Evolutionary conservation across 164 flowering plant genomes (phyloP), one percentile per base, ranked within the genome.

Genomic region (Macadamia integrifolia): DNA sequence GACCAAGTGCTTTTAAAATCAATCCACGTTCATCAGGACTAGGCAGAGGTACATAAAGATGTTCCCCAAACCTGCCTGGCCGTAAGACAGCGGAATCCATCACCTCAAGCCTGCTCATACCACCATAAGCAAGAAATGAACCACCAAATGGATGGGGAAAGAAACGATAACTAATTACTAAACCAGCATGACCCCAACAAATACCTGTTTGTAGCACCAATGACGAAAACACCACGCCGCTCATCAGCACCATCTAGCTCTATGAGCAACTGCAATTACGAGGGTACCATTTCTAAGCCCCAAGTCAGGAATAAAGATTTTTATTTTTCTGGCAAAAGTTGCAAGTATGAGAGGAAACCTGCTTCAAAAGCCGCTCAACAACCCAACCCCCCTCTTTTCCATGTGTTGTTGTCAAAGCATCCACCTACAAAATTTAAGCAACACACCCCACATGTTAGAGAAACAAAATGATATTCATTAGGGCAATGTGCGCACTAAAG

Each of bases 141-240:
- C 32, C 17, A 64, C 31, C 30, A 32, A 30, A 63, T 30, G 2
- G 43, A 30, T 10, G 7, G n/a, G 40, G 9, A 10, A 23, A 23
- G 23, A 7, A 23, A 35, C 0, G 23, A 23, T 23, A 23, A 23
- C 23, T 23, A 0, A 61, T 43, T 29, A 15, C 8, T 4, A 28
- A 7, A 4, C 1, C 6, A 57, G 18, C 35, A 62, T 23, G 23
- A 58, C 3, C 28, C 17, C 8, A 49, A 65, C 46, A 61, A 66
- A n/a, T 42, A 90, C 98, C 97, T 83, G 74, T 93, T 93, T 70
- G 98, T 91, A 49, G 98, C 98, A 71, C 98, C 97, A 75, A 93
- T 88, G 12, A 93, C 91, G 78, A 70, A 91, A 69, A 93, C 93
- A 74, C 96, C 97, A 15, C 70, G 75, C 52, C 97, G 80, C 55